Base-by-base conservation (phyloP, 495 filamentous ascomycete species). In the Lichina pygmaea region DNA sequence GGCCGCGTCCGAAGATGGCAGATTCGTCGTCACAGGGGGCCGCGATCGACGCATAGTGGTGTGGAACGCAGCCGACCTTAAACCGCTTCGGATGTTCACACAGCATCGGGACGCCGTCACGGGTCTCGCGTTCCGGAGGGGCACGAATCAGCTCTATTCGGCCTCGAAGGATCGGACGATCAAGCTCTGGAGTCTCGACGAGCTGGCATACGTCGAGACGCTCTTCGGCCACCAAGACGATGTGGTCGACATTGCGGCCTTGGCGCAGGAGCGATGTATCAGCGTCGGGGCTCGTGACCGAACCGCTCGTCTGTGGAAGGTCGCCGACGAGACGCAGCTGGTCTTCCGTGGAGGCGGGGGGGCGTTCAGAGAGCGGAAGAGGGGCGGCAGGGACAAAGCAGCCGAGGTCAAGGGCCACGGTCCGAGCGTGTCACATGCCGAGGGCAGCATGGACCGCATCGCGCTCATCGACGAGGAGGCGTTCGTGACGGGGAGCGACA, bases 301-400 rank as follows among this genome's bases (percentile, higher is more conserved):
- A 17, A 93, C 89, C 0, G 86, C 85, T n/a, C 67, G 89, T 32
- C 59, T 93, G 49, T 97, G 89, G 89, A 97, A 95, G 58, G 85
- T 95, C 2, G 75, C 84, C 30, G 89, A 97, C 47, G 89, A 97
- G 55, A 79, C 76, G 0, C 91, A 95, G 55, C 68, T 95, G 6
- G 86, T 95, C 2, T 97, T 95, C 60, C 77, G 86, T 37, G 86
- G 85, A 40, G 84, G 81, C 37, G 76, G 68, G 16, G 63, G 65
- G 15, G 65, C 11, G 13, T 11, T 15, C 10, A 15, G 5, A 39
- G 65, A 65, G 44, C 54, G 55, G n/a, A 72, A 77, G 76, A 33
- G 57, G 56, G 46, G 53, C 49, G 43, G 11, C 43, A 44, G 6
- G 52, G 49, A 50, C 17, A 24, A 24, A 24, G 24, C 24, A 24